A percentile compares a stretch with the other conserved stretches of the same genome.
Conservation (phyloP, 371 early-diverging fungal genomes). For the Circinella minor region DNA sequence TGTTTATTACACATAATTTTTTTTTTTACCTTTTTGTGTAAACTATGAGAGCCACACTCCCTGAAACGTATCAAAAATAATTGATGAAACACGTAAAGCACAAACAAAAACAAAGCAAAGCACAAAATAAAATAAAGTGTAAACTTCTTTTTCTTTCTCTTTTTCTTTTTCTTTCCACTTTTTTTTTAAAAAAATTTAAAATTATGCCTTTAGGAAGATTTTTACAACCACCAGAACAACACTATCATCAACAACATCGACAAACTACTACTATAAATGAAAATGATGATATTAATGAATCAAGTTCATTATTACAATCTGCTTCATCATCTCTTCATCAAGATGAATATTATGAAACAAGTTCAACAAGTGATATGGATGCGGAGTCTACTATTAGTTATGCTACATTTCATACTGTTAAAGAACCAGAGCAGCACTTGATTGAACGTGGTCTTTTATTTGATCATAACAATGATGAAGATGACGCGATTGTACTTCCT, state of each 20-base stretch:
- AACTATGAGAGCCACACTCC: background rate
- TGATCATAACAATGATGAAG: background rate
- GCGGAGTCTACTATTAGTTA: background rate
- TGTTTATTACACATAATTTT: too few species aligned
- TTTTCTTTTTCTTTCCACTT: background rate
- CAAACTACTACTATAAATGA: background rate
- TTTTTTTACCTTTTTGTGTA: too few species aligned
- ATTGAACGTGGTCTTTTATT: background rate
- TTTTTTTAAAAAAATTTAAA: background rate
- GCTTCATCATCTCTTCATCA: background rate
- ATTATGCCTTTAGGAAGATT: background rate
- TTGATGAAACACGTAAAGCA: background rate
- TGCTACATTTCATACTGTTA: conserved; percentile 10
- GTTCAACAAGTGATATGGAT: background rate
- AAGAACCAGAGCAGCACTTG: conserved; percentile 9
- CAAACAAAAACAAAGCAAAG: background rate
- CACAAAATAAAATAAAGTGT: background rate
- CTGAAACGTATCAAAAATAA: conserved; percentile 4
- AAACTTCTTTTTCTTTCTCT: background rate
- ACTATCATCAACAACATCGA: conserved; percentile 2
- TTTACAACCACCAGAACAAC: background rate
- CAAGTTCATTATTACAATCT: background rate
- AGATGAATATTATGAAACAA: conserved; percentile 1
- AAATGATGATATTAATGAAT: background rate
- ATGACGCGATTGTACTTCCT: background rate